A percentile compares a stretch with the other conserved stretches of the same genome.
These are phyloP conservation scores for Backusella australiensis DNA, from an alignment of 192 early-diverging fungal genomes.

Conservation along the genomic window DNA sequence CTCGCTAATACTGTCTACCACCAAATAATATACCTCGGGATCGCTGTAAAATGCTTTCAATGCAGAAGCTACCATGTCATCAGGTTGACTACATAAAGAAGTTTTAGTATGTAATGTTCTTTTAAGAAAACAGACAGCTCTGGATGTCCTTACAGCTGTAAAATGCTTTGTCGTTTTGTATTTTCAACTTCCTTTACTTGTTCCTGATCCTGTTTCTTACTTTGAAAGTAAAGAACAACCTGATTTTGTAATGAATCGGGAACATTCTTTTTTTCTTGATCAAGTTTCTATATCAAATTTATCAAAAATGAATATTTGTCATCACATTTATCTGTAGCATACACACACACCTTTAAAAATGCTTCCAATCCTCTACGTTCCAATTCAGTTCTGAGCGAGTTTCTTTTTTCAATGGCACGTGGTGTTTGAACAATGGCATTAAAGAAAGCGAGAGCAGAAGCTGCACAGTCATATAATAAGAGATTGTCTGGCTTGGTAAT, in stretches of 20 bases:
- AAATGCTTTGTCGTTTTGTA: slow-evolving; percentile 31
- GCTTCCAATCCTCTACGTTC: slow-evolving; percentile 49
- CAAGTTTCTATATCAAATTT: not conserved
- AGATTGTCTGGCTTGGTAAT: slow-evolving; percentile 3
- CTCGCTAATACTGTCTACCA: slow-evolving; percentile 30
- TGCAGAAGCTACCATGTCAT: slow-evolving; percentile 27
- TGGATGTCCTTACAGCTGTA: slow-evolving; percentile 21
- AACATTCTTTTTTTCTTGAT: not conserved
- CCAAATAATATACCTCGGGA: slow-evolving; percentile 31
- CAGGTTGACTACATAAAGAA: slow-evolving; percentile 21
- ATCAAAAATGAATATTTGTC: not conserved
- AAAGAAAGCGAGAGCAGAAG: slow-evolving; percentile 41
- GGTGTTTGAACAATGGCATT: slow-evolving; percentile 48
- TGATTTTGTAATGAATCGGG: slow-evolving; percentile 27
- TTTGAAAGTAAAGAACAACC: slow-evolving; percentile 42
- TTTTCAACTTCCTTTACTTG: slow-evolving; percentile 39
- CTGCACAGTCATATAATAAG: slow-evolving; percentile 45
- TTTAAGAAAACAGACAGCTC: not conserved
- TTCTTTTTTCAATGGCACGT: slow-evolving; percentile 38
- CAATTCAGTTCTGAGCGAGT: slow-evolving; percentile 44
- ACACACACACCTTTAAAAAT: slow-evolving; percentile 36
- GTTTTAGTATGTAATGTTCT: not conserved
- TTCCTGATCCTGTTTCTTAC: slow-evolving; percentile 41
- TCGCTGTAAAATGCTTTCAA: slow-evolving; percentile 20
- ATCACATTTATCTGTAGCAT: slow-evolving; percentile 2